Base-by-base conservation (phyloP, 352 stramenopile species). In the Thraustotheca clavata region DNA sequence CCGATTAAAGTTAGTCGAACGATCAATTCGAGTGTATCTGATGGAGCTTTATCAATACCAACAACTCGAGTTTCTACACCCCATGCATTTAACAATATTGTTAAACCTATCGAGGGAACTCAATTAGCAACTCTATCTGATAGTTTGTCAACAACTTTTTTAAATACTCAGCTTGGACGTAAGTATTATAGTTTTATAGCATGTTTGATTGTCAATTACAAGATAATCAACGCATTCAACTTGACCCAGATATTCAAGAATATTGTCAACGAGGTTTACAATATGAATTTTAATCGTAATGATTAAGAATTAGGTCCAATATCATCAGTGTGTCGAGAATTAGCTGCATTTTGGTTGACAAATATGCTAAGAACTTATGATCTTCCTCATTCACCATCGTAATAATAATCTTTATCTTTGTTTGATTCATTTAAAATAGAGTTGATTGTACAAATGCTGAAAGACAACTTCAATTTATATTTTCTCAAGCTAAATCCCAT, bases 351-450 rank as follows among this genome's bases (percentile, higher is more conserved):
- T 2, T 65, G 57, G 57, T 33, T 65, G 18, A 54, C 57, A 11
- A 65, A 65, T 32, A 54, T 65, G 36, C 57, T 65, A 18, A 27
- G 57, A 12, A 43, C 57, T 6, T 65, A 65, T 32, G 57, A 65
- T 26, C n/a, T 65, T 8, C 57, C 57, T 14, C 27, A 18, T 6
- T 4, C 39, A 4, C 7, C 29, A 36, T 24, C 24, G 52, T 61
- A 61, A 20, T 16, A 14, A 5, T 38, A 2, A 52, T 9, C 43
- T 8, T 24, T 34, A 4, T 26, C 1, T 43, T 11, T 12, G 50
- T 43, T 2, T 32, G 9, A 52, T 4, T 24, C 4, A 20, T 3
- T 2, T 39, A 34, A 24, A 59, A 14, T 18, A 43, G 12, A 18
- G 29, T 39, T 26, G 50, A 43, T 4, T 40, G 29, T 9, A 31